Conservation (phyloP, 2,329 filamentous ascomycete species). For the Colletotrichum brevisporum region DNA sequence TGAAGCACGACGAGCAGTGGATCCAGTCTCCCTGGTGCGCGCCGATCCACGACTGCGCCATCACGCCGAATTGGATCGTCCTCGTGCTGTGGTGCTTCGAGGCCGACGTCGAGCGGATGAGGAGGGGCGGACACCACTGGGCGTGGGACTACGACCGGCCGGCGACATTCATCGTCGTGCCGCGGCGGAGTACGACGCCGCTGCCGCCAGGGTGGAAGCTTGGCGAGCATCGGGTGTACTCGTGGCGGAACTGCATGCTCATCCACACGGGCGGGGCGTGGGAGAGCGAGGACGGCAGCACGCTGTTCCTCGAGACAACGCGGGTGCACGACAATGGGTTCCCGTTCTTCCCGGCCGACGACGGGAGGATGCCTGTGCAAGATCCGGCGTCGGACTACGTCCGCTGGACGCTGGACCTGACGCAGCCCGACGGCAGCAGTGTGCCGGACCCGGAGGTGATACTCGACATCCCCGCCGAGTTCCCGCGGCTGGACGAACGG, state of each 20-base stretch:
- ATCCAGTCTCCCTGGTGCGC: conserved; percentile 64
- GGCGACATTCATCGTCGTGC: conserved; percentile 25
- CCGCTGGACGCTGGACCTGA: conserved; percentile 57
- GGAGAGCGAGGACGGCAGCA: conserved; percentile 41
- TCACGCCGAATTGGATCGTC: conserved; percentile 54
- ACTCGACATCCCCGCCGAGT: conserved; percentile 57
- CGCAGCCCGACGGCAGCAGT: conserved; percentile 43
- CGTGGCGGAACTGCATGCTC: conserved; percentile 37
- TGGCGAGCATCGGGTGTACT: conserved; percentile 44
- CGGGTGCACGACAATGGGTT: conserved; percentile 46
- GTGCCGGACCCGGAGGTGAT: conserved; percentile 48
- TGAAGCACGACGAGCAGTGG: conserved; percentile 62
- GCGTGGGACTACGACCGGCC: conserved; percentile 47
- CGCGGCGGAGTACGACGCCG: conserved; percentile 16
- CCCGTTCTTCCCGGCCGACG: conserved; percentile 45
- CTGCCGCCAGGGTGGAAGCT: conserved; percentile 43
- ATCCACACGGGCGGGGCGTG: conserved; percentile 38
- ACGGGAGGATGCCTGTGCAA: conserved; percentile 43
- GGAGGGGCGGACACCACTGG: conserved; percentile 54
- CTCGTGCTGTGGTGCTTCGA: conserved; percentile 53
- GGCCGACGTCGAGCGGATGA: conserved; percentile 53
- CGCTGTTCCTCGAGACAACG: conserved; percentile 24
- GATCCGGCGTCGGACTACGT: conserved; percentile 57
- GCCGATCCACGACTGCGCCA: conserved; percentile 56
- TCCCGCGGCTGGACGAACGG: conserved; percentile 61